Evolutionary conservation across 805 yeast genomes (phyloP), one percentile per base, ranked within the genome.

Genomic region (Yarrowia yakushimensis): DNA sequence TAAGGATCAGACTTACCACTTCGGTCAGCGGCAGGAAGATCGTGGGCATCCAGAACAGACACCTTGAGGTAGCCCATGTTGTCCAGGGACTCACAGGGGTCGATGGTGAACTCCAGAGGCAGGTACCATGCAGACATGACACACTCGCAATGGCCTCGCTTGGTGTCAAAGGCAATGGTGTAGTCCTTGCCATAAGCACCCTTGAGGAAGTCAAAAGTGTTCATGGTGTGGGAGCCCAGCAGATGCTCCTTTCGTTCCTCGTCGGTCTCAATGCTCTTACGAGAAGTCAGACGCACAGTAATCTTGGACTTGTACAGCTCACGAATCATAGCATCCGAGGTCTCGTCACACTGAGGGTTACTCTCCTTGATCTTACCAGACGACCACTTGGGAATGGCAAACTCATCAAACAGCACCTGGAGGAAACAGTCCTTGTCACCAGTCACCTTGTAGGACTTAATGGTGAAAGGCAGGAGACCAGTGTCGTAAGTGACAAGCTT

Each of bases 1-100:
- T 85, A 93, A 62, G 99, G 99, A 75, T 94, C 99, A 3, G 97
- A 90, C 72, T 88, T 87, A 57, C 98, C 98, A 68, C 86, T 87
- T 30, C 88, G 78, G 75, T 94, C 99, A n/a, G 92, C 96, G 13
- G 97, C 81, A 39, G 87, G 83, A 64, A 94, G 79, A 59, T 82
- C 82, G 15, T 80, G 80, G 2, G 94, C 98, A 54, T 79, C 78
- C 46, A 85, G 67, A 4, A 89, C 79, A 30, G 81, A 83, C 34
- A 91, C 79, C 22, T 78, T 79, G 67, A 93, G 74, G 28, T 76
- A 77, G 72, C 99, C 99, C 63, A 85, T 79, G 72, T 90, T 87
- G 54, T 86, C 81, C 66, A 86, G 82, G 43, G 87, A 78, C 74
- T 94, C 99, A 37, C 82, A 79, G 17, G 84, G 82, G 62, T 96